Evolutionary conservation across 2,329 filamentous ascomycete genomes (phyloP).

Genomic region (Alternaria gansuensis): DNA sequence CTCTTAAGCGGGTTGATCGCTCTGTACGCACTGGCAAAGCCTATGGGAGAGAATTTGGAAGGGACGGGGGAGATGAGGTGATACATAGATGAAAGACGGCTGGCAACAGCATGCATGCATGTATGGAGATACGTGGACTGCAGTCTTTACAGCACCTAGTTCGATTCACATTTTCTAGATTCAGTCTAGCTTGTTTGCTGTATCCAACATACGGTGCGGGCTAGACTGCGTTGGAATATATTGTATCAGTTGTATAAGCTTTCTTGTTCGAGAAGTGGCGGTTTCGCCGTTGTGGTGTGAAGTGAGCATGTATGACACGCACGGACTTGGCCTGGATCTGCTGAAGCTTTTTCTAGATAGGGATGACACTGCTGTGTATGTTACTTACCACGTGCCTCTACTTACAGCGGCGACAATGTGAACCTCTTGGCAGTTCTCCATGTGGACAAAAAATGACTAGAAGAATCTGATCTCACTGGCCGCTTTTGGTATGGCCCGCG

Average conservation of each 20-base stretch:
- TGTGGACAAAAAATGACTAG: neutral
- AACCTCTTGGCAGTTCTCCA: neutral
- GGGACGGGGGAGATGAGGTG: neutral
- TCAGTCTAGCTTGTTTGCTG: neutral
- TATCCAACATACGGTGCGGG: constrained; percentile 1
- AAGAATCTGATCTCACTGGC: neutral
- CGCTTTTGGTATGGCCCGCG: neutral
- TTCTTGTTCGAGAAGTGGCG: neutral
- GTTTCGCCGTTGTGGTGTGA: neutral
- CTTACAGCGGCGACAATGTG: neutral
- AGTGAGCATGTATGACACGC: neutral
- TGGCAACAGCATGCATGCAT: neutral
- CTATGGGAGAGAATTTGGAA: neutral
- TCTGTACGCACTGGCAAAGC: neutral
- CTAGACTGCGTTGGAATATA: neutral
- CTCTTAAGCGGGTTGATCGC: neutral
- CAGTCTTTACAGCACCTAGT: neutral
- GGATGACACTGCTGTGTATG: neutral
- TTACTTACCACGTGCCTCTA: neutral
- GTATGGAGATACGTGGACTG: neutral
- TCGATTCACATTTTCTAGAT: neutral
- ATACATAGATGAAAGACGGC: neutral
- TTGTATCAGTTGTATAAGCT: neutral
- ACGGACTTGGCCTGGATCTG: too few relatives aligned
- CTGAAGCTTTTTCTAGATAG: neutral